Conservation (phyloP, 2,329 filamentous ascomycete genomes). For the Colletotrichum karsti region DNA sequence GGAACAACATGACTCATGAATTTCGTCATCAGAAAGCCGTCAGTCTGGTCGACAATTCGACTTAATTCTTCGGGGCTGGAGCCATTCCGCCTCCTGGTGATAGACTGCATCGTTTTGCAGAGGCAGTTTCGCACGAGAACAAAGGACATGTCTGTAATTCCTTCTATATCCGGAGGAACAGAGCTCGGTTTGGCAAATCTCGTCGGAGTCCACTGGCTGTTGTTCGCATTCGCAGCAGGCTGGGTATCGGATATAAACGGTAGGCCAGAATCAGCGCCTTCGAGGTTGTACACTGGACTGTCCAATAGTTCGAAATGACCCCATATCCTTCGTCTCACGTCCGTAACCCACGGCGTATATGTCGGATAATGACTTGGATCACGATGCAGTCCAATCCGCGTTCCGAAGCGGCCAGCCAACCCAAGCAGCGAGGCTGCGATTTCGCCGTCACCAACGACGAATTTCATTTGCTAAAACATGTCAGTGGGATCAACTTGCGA, state of each 20-base stretch:
- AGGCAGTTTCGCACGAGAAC: constrained; percentile 21
- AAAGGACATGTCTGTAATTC: constrained; percentile 32
- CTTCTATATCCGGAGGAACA: constrained; percentile 24
- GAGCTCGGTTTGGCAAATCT: constrained; percentile 28
- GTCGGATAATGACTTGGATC: constrained; percentile 22
- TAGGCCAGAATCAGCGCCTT: constrained; percentile 29
- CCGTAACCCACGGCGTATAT: constrained; percentile 17
- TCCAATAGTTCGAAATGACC: constrained; percentile 28
- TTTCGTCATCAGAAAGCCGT: constrained; percentile 14
- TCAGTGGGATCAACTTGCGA: background rate
- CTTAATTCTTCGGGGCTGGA: constrained; percentile 3
- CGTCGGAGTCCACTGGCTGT: constrained; percentile 29
- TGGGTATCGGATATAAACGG: constrained; percentile 22
- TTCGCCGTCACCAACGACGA: constrained; percentile 19
- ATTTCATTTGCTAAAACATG: constrained; percentile 16
- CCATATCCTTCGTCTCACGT: constrained; percentile 20
- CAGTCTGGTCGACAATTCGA: constrained; percentile 14
- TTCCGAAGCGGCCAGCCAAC: constrained; percentile 21
- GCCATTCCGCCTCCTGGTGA: constrained; percentile 4
- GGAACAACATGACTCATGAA: constrained; percentile 18
- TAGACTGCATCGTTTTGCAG: constrained; percentile 1
- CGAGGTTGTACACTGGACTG: constrained; percentile 28
- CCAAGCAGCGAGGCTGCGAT: constrained; percentile 12
- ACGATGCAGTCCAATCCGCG: constrained; percentile 16
- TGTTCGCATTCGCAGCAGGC: constrained; percentile 27